Conservation (phyloP, 2,329 filamentous ascomycete species). For the Alternaria sp. region DNA sequence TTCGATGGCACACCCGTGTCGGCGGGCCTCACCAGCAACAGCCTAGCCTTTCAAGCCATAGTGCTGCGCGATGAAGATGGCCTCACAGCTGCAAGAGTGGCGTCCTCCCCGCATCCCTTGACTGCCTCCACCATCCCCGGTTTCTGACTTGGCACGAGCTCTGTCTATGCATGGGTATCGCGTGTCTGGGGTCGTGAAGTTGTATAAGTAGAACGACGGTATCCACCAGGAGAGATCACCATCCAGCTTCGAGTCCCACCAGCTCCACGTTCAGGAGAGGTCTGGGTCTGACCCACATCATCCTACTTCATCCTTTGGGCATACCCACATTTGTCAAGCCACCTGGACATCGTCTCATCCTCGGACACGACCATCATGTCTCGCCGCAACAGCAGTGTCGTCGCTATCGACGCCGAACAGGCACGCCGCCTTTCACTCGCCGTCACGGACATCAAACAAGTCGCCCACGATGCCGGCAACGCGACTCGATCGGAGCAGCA, state of each 20-base stretch:
- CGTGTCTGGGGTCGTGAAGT: slow-evolving; percentile 12
- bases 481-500: slow-evolving; percentile 54
- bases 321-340: not conserved
- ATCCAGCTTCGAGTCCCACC: slow-evolving; percentile 14
- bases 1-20: slow-evolving; percentile 10
- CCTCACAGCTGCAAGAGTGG: slow-evolving; percentile 17
- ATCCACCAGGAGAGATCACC: slow-evolving; percentile 21
- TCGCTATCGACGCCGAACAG: slow-evolving; percentile 40
- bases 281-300: slow-evolving; percentile 15
- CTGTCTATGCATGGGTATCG: slow-evolving; percentile 15
- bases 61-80: slow-evolving; percentile 2
- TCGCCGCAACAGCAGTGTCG: slow-evolving; percentile 41
- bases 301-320: not conserved
- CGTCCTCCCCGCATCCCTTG: slow-evolving; percentile 34
- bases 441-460: slow-evolving; percentile 35
- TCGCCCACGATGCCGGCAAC: slow-evolving; percentile 40
- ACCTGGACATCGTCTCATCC: not conserved
- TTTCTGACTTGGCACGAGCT: slow-evolving; percentile 22
- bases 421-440: slow-evolving; percentile 36
- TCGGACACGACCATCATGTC: slow-evolving; percentile 31
- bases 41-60: slow-evolving; percentile 14
- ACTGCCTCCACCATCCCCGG: slow-evolving; percentile 24
- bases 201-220: slow-evolving; percentile 29
- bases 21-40: slow-evolving; percentile 26
- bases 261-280: slow-evolving; percentile 23